Base-by-base conservation (phyloP, 2,329 filamentous ascomycete genomes). In the Aspergillus sp. region DNA sequence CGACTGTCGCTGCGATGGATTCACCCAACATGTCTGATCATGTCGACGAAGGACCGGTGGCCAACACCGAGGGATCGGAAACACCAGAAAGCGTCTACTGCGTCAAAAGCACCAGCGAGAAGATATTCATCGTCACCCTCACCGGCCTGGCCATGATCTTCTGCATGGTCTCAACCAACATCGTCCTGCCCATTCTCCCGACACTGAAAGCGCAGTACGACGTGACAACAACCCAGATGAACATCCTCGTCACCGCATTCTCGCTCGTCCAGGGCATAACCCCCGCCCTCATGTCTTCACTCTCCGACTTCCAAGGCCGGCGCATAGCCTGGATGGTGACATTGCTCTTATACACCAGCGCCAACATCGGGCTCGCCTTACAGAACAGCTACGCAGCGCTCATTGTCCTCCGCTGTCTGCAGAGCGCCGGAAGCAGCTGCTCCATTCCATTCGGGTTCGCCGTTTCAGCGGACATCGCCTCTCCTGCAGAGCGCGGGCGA, bases 361-460 rank as follows among this genome's bases (percentile, higher is more conserved):
- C 73, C 5, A 75, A 74, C 48, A 68, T 76, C 42, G 75, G 74
- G 1, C 68, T 77, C 5, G 74, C 75, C 1, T 17, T 75, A 9
- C 73, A 76, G 56, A 58, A 65, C 42, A 70, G 60, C 53, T 77
- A 70, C 47, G 56, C 66, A 0, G 69, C 73, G 1, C 57, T 77
- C 5, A 64, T 77, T 39, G 63, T 75, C 0, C 62, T 77, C 3
- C 67, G 75, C n/a, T 74, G 70, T 49, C 22, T 77, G 4, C 74
- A 77, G 58, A 70, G 68, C 7, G 64, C 68, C 2, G 74, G 88
- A 0, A 88, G 84, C 68, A 87, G 85, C 64, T 86, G 86, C 0
- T 89, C 88, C 0, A 79, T 92, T n/a, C 87, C 89, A 0, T 77
- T 95, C 1, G 85, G 84, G 0, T 88, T 83, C 61, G 90, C 86